Conservation (phyloP, 805 yeast genomes). For the Gaillardinia entomophila region DNA sequence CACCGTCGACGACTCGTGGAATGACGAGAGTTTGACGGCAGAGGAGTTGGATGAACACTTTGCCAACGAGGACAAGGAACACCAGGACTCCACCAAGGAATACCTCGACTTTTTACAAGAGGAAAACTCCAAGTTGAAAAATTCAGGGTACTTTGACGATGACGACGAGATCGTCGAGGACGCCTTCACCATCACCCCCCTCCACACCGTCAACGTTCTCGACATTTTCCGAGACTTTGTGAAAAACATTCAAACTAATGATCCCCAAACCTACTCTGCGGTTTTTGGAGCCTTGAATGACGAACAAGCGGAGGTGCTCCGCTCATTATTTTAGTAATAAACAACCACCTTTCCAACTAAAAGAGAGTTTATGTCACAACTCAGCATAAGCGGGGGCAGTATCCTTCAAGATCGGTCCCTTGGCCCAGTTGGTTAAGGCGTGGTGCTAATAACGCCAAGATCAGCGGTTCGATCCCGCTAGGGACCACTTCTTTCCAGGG, state of each 20-base stretch:
- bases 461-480: conserved; percentile 43
- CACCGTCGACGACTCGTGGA: conserved; percentile 13
- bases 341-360: too few species aligned
- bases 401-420: conserved; percentile 32
- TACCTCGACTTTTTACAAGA: conserved; percentile 44
- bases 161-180: conserved; percentile 1
- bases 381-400: not conserved
- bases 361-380: not conserved
- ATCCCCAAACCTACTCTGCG: not conserved
- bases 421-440: conserved; percentile 60
- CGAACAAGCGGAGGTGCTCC: not conserved
- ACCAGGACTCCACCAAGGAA: conserved; percentile 28
- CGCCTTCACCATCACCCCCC: not conserved
- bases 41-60: conserved; percentile 20
- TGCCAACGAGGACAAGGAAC: conserved; percentile 14
- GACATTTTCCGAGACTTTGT: not conserved
- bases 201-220: not conserved
- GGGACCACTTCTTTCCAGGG: conserved; percentile 36
- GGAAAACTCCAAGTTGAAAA: conserved; percentile 34
- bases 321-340: too few species aligned
- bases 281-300: not conserved
- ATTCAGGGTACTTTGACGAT: conserved; percentile 16
- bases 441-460: conserved; percentile 52
- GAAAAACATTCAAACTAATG: not conserved
- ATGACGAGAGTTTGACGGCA: conserved; percentile 13